Evolutionary conservation across 2,329 filamentous ascomycete species (phyloP).

Genomic region (Paracorniculantispora psalliotae): DNA sequence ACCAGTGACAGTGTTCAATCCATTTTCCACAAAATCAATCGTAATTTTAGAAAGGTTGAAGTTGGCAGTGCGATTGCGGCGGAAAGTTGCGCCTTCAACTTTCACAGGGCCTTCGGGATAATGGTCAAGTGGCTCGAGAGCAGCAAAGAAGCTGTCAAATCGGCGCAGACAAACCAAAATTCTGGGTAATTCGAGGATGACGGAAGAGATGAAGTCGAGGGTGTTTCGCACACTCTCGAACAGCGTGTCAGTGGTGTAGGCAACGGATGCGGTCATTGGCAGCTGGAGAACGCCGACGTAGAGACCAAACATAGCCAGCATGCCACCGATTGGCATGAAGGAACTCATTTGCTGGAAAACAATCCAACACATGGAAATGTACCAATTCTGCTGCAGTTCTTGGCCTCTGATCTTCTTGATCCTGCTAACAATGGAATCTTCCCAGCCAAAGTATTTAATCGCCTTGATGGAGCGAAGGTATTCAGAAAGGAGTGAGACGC

Average conservation of each 20-base stretch:
- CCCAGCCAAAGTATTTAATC: conserved; percentile 59
- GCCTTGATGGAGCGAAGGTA: conserved; percentile 53
- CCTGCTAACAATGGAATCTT: conserved; percentile 44
- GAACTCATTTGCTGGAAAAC: conserved; percentile 45
- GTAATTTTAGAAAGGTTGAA: conserved; percentile 45
- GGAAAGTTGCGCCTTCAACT: conserved; percentile 42
- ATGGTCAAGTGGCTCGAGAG: conserved; percentile 41
- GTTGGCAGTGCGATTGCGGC: conserved; percentile 43
- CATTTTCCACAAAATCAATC: conserved; percentile 49
- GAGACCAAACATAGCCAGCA: conserved; percentile 50
- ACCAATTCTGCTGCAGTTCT: conserved; percentile 53
- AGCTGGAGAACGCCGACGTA: conserved; percentile 44
- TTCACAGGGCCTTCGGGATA: conserved; percentile 46
- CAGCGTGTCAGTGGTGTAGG: conserved; percentile 52
- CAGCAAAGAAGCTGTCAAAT: conserved; percentile 50
- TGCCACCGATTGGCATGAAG: conserved; percentile 46
- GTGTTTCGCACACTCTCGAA: conserved; percentile 49
- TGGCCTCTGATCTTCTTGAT: conserved; percentile 43
- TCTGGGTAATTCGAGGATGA: conserved; percentile 31
- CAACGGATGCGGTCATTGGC: conserved; percentile 48
- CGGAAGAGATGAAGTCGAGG: conserved; percentile 42
- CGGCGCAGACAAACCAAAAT: conserved; percentile 42
- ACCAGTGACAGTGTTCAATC: conserved; percentile 50
- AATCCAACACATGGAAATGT: conserved; percentile 42
- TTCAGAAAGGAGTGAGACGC: conserved; percentile 54